These are phyloP conservation scores for Mrakia frigida DNA, from an alignment of 768 basidiomycete genomes.

Conservation along the genomic window DNA sequence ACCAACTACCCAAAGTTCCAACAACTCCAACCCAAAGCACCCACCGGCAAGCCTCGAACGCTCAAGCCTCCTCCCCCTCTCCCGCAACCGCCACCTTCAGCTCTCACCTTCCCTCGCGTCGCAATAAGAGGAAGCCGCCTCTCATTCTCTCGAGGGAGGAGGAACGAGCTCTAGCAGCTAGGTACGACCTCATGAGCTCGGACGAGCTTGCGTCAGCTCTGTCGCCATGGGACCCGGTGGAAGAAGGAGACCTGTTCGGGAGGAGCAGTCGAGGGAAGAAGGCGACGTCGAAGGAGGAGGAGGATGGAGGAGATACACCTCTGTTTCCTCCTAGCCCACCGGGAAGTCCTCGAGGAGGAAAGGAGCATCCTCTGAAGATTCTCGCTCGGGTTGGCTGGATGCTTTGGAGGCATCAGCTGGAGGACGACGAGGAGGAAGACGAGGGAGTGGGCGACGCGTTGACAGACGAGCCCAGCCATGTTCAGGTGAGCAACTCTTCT, in stretches of 20 bases:
- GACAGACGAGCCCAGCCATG: too few species aligned
- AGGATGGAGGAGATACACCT: background rate
- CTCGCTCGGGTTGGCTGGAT: constrained; percentile 22
- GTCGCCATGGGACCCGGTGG: constrained; percentile 8
- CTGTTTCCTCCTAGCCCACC: constrained; percentile 22
- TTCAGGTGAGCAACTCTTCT: background rate
- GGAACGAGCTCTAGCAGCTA: constrained; percentile 14
- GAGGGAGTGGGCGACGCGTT: background rate
- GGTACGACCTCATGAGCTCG: constrained; percentile 24
- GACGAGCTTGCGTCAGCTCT: constrained; percentile 14
- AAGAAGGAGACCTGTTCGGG: background rate
- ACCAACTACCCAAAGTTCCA: background rate
- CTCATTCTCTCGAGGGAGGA: constrained; percentile 13
- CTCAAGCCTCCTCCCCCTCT: background rate
- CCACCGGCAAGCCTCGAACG: background rate
- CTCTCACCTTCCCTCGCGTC: background rate
- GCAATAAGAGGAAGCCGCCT: background rate
- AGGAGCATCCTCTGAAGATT: constrained; percentile 26
- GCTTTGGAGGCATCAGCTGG: constrained; percentile 3
- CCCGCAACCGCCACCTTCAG: background rate
- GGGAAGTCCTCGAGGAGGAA: background rate
- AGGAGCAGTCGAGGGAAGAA: background rate
- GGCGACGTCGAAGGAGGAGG: background rate
- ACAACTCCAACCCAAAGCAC: background rate
- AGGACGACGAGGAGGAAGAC: background rate